Conservation (phyloP, 176 grass and related monocot species). For the Aegilops sharonensis region DNA sequence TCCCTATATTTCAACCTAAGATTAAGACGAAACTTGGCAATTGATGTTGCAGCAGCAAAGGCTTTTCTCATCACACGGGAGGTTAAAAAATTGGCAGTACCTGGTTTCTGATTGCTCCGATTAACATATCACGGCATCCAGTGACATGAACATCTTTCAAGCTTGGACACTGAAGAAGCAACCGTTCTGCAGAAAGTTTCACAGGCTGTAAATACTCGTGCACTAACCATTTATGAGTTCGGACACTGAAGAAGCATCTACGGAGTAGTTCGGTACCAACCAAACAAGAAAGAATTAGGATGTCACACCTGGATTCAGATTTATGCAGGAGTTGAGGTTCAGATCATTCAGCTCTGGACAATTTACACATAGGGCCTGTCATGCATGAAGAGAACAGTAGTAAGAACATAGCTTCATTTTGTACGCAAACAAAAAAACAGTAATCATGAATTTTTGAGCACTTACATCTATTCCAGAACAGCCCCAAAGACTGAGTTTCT, state of each 20-base stretch:
- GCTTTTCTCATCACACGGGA: neutral
- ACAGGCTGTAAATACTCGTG: neutral
- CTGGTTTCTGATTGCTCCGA: constrained; percentile 87
- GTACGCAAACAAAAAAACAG: neutral
- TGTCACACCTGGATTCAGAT: constrained; percentile 80
- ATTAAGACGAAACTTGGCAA: neutral
- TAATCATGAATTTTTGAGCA: neutral
- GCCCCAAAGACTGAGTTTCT: constrained; percentile 85
- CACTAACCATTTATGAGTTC: neutral
- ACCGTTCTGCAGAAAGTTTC: constrained; percentile 54
- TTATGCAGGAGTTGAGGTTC: constrained; percentile 80
- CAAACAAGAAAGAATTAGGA: constrained; percentile 1
- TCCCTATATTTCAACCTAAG: too few species aligned
- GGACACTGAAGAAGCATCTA: neutral
- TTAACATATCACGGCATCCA: constrained; percentile 83
- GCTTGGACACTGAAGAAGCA: constrained; percentile 83
- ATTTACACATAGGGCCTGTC: constrained; percentile 71
- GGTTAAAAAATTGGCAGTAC: constrained; percentile 17
- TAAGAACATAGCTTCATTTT: neutral
- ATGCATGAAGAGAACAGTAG: neutral
- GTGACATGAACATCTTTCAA: constrained; percentile 77
- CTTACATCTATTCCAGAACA: constrained; percentile 81
- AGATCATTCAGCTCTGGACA: constrained; percentile 92
- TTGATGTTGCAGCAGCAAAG: neutral
- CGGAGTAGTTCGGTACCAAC: neutral